phyloP scores from a whole-genome alignment of 2,329 filamentous ascomycete genomes.

The Cladophialophora exuberans region DNA sequence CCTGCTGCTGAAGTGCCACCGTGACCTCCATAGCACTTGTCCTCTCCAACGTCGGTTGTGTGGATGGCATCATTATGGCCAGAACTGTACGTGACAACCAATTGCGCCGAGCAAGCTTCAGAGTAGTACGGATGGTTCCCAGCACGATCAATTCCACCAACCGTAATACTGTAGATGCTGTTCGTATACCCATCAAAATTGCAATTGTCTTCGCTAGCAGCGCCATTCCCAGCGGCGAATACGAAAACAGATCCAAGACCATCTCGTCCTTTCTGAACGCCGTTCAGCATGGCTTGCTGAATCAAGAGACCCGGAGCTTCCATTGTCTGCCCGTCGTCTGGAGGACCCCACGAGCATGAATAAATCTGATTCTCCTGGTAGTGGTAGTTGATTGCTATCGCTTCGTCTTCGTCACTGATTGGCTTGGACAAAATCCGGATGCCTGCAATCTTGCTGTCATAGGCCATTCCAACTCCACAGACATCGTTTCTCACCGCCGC shows the following conservation, averaged over 20 bases:
- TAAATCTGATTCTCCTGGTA: constrained; percentile 94
- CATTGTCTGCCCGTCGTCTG: constrained; percentile 92
- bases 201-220: constrained; percentile 86
- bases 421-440: constrained; percentile 89
- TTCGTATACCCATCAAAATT: constrained; percentile 99
- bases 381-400: constrained; percentile 87
- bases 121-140: constrained; percentile 95
- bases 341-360: constrained; percentile 97
- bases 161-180: constrained; percentile 97
- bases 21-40: constrained; percentile 78
- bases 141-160: constrained; percentile 86
- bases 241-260: constrained; percentile 91
- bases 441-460: constrained; percentile 85
- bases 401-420: constrained; percentile 91
- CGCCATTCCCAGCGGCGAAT: constrained; percentile 95
- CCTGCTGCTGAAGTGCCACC: constrained; percentile 96
- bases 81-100: constrained; percentile 96
- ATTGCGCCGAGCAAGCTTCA: constrained; percentile 90
- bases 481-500: constrained; percentile 89
- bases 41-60: constrained; percentile 88
- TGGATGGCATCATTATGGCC: constrained; percentile 88
- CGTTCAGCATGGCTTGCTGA: constrained; percentile 85
- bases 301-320: constrained; percentile 90
- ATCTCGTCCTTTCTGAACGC: constrained; percentile 81
- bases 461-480: constrained; percentile 94